Base-by-base conservation (phyloP, 164 flowering plant species). In the Vitis labrusca region DNA sequence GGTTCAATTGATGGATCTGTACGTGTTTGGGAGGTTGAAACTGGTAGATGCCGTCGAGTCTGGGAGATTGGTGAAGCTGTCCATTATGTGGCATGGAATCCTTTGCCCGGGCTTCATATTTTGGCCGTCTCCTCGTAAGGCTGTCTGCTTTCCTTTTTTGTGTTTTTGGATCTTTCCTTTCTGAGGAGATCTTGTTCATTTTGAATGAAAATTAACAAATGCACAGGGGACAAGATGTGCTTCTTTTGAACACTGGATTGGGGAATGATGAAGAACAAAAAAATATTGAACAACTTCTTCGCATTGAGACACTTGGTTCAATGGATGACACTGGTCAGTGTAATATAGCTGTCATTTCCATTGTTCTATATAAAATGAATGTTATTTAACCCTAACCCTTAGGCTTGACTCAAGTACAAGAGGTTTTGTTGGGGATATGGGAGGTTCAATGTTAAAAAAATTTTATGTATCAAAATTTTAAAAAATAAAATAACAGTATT, bases 1-100 rank as follows among this genome's bases (percentile, higher is more conserved):
- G 98, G 98, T 76, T 95, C 98, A 52, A 75, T 29, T 58, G 99
- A 93, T 87, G 95, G 94, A 69, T 86, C 94, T 66, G 90, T 96
- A 16, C 95, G 99, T 51, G 51, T 96, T 63, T 96, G 99, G 99
- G 98, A 96, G 76, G 88, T 96, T 76, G 96, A 85, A 77, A 88
- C 93, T 83, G 91, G 94, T 61, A 85, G 97, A 76, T 92, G 97
- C 62, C 79, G 87, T 61, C 84, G 73, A 80, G 78, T 82, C 11
- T 96, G 93, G 94, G 87, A 85, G 47, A 37, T 92, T 66, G 93
- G 84, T 63, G 91, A 87, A 81, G 71, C 87, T 59, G 86, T 93
- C 16, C 83, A 76, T 13, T 78, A 73, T 68, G 98, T 96, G 66
- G 85, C 96, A 50, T 96, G 99, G 98, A 96, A 96, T 85, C 99